Evolutionary conservation across 2,329 filamentous ascomycete species (phyloP).

Genomic region (Fusarium marasasianum): DNA sequence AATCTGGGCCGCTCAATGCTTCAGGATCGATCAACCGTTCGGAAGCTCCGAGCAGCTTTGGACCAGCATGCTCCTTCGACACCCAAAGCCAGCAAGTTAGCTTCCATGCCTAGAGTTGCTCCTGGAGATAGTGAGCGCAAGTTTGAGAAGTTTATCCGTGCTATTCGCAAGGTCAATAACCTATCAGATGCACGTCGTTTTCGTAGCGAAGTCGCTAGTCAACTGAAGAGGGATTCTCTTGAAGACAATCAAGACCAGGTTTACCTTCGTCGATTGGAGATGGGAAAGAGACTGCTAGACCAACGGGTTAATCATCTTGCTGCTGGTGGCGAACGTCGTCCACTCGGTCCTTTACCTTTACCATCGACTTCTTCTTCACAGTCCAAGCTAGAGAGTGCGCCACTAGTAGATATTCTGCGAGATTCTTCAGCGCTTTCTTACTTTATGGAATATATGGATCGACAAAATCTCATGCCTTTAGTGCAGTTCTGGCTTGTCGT

Average conservation of each 20-base stretch:
- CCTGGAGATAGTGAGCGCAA: slow-evolving; percentile 88
- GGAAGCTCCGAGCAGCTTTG: slow-evolving; percentile 87
- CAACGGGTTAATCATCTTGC: slow-evolving; percentile 87
- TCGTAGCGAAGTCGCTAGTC: slow-evolving; percentile 89
- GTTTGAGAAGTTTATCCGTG: slow-evolving; percentile 93
- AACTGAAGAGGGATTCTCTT: slow-evolving; percentile 84
- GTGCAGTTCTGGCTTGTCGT: slow-evolving; percentile 99
- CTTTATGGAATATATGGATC: slow-evolving; percentile 99
- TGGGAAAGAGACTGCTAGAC: slow-evolving; percentile 88
- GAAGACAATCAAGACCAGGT: slow-evolving; percentile 83
- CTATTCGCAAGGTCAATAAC: slow-evolving; percentile 88
- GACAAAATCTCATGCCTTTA: slow-evolving; percentile 83
- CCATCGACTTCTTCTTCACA: slow-evolving; percentile 47
- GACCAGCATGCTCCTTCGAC: slow-evolving; percentile 93
- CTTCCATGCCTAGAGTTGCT: slow-evolving; percentile 79
- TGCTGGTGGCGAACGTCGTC: slow-evolving; percentile 65
- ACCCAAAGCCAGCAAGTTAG: slow-evolving; percentile 70
- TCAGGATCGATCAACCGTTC: slow-evolving; percentile 94
- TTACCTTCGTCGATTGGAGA: slow-evolving; percentile 89
- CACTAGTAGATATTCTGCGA: slow-evolving; percentile 85
- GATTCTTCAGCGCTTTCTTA: slow-evolving; percentile 93
- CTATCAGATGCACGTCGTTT: slow-evolving; percentile 93
- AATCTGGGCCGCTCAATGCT: slow-evolving; percentile 86
- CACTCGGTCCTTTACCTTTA: slow-evolving; percentile 38
- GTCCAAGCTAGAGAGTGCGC: slow-evolving; percentile 78